These are phyloP conservation scores for Iris macrosiphon DNA, from an alignment of 106 monocot species.

Conservation along the genomic window DNA sequence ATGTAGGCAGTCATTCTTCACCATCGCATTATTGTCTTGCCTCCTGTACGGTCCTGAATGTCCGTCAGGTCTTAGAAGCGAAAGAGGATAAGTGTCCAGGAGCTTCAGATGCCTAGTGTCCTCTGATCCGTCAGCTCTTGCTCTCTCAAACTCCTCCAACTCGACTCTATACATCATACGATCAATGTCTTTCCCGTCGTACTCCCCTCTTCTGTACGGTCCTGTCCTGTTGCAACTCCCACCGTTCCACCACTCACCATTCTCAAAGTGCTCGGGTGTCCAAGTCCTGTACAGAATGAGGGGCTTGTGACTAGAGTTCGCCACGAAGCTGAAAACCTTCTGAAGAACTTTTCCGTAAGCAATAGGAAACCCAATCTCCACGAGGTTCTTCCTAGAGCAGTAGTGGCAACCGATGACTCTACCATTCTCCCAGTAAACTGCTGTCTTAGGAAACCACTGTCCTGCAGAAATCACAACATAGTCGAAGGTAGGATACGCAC, in stretches of 20 bases:
- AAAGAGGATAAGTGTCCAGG: slow-evolving; percentile 47
- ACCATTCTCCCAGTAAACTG: slow-evolving; percentile 64
- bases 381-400: slow-evolving; percentile 50
- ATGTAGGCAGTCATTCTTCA: slow-evolving; percentile 57
- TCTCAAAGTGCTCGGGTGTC: slow-evolving; percentile 63
- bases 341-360: slow-evolving; percentile 25
- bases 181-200: slow-evolving; percentile 21
- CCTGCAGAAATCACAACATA: slow-evolving; percentile 62
- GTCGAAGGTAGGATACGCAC: slow-evolving; percentile 33
- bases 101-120: slow-evolving; percentile 18
- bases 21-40: slow-evolving; percentile 17
- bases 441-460: slow-evolving; percentile 80
- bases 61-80: slow-evolving; percentile 51
- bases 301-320: slow-evolving; percentile 33
- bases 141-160: slow-evolving; percentile 41
- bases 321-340: slow-evolving; percentile 24
- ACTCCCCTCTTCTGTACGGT: slow-evolving; percentile 43
- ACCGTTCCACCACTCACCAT: slow-evolving; percentile 58
- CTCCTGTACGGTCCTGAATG: slow-evolving; percentile 55
- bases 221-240: slow-evolving; percentile 48
- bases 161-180: slow-evolving; percentile 38
- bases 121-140: neutral
- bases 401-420: slow-evolving; percentile 57
- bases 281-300: slow-evolving; percentile 53
- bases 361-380: slow-evolving; percentile 34